Percentiles rank a stretch among this genome's conserved stretches.
These are phyloP conservation scores for Castanopsis chinensis DNA, from an alignment of 306 rosid genomes.

Conservation along the genomic window DNA sequence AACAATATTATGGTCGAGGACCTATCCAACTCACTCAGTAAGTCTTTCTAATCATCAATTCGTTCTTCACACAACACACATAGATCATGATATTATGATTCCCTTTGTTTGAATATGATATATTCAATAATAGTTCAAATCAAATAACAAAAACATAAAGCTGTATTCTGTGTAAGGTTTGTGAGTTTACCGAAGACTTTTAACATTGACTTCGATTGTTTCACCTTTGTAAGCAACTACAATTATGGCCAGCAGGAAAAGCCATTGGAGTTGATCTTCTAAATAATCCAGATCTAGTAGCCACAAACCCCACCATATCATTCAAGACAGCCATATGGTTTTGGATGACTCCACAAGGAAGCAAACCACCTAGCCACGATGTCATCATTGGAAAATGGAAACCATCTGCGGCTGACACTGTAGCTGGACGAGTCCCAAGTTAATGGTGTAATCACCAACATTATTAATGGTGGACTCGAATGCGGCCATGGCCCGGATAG, in stretches of 20 bases:
- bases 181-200: neutral
- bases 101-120: too few relatives aligned
- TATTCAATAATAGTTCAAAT: too few relatives aligned
- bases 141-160: too few relatives aligned
- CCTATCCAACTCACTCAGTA: constrained; percentile 53
- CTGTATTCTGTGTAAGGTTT: too few relatives aligned
- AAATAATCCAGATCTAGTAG: constrained; percentile 58
- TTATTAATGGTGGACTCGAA: constrained; percentile 57
- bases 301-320: constrained; percentile 40
- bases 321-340: constrained; percentile 77
- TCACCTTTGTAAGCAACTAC: constrained; percentile 36
- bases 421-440: constrained; percentile 43
- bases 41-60: neutral
- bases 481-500: constrained; percentile 32
- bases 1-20: constrained; percentile 55
- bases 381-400: constrained; percentile 49
- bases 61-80: too few relatives aligned
- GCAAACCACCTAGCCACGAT: constrained; percentile 62
- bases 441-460: constrained; percentile 53
- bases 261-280: constrained; percentile 48
- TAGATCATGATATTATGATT: too few relatives aligned
- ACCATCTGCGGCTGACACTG: constrained; percentile 35
- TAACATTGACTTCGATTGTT: neutral
- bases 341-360: constrained; percentile 65
- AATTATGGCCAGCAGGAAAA: constrained; percentile 57